Evolutionary conservation across 2,329 filamentous ascomycete species (phyloP).

Genomic region (Cladosporium sp.): DNA sequence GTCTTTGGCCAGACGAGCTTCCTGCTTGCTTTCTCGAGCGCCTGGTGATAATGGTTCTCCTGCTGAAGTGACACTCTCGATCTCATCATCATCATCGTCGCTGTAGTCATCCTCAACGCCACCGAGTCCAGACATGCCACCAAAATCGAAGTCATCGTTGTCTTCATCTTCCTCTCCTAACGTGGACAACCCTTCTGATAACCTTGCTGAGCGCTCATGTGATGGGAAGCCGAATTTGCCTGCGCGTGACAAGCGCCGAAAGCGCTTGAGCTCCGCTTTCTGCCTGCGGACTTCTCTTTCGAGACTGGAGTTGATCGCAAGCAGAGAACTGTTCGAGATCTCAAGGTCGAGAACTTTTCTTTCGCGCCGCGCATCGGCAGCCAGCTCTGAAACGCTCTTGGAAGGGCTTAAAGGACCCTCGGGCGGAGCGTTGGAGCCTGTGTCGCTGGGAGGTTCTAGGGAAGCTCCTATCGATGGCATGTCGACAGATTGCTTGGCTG

Average conservation of each 20-base stretch:
- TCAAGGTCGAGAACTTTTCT: constrained; percentile 94
- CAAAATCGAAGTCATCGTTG: constrained; percentile 23
- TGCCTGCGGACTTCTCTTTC: constrained; percentile 91
- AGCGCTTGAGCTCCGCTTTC: constrained; percentile 79
- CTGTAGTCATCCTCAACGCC: constrained; percentile 25
- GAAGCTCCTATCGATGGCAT: constrained; percentile 27
- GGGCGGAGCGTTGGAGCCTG: not conserved
- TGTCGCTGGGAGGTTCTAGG: constrained; percentile 15
- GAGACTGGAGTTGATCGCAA: constrained; percentile 90
- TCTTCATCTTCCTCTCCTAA: constrained; percentile 35
- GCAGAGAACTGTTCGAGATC: constrained; percentile 90
- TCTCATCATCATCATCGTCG: constrained; percentile 31
- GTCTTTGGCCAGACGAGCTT: constrained; percentile 63
- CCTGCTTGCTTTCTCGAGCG: constrained; percentile 40
- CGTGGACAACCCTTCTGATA: constrained; percentile 25
- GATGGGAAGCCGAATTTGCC: constrained; percentile 63
- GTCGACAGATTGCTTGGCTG: constrained; percentile 16
- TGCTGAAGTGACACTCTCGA: constrained; percentile 25
- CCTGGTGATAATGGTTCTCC: constrained; percentile 24
- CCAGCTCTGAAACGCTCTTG: constrained; percentile 64
- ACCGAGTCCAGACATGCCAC: constrained; percentile 15
- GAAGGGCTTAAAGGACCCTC: constrained; percentile 28
- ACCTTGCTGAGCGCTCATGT: constrained; percentile 33
- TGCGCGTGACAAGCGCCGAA: constrained; percentile 76
- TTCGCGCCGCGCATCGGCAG: constrained; percentile 83